phyloP scores from a whole-genome alignment of 1,284 basidiomycete genomes.

The Rhodofomes roseus region DNA sequence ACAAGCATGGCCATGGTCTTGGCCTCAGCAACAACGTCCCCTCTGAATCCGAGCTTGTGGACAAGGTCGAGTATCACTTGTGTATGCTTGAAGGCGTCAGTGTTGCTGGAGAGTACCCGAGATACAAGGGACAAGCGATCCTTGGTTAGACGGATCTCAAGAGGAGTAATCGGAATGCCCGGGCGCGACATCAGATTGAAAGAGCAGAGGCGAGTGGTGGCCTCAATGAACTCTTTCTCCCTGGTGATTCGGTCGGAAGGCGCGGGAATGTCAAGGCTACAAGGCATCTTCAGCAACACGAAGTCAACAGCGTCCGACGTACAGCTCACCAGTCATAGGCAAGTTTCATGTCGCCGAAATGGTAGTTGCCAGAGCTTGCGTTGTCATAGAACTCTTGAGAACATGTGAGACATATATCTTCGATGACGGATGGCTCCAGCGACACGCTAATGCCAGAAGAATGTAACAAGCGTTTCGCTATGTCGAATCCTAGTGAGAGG shows the following conservation, averaged over 20 bases:
- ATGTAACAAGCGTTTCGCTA: constrained; percentile 67
- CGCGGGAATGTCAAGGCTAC: constrained; percentile 72
- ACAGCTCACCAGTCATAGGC: constrained; percentile 85
- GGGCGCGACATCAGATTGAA: constrained; percentile 76
- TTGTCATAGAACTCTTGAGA: constrained; percentile 93
- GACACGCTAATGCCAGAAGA: constrained; percentile 48
- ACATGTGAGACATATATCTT: constrained; percentile 75
- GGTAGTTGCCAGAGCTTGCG: constrained; percentile 85
- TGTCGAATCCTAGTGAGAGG: constrained; percentile 62
- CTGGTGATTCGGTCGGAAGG: constrained; percentile 57
- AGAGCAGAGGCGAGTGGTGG: constrained; percentile 82
- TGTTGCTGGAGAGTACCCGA: constrained; percentile 76
- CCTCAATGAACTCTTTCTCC: constrained; percentile 92
- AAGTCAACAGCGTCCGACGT: neutral
- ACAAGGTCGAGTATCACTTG: constrained; percentile 88
- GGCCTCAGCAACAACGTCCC: constrained; percentile 69
- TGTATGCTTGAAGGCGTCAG: constrained; percentile 84
- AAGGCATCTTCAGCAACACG: constrained; percentile 8
- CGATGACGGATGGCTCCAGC: constrained; percentile 52
- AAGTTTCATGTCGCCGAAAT: constrained; percentile 90
- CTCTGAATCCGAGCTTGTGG: constrained; percentile 79
- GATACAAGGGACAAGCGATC: constrained; percentile 82
- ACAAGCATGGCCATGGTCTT: constrained; percentile 86
- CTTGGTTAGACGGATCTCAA: constrained; percentile 87
- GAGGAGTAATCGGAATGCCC: constrained; percentile 77